Conservation (phyloP, 371 early-diverging fungal genomes). For the Actinomortierella ambigua region DNA sequence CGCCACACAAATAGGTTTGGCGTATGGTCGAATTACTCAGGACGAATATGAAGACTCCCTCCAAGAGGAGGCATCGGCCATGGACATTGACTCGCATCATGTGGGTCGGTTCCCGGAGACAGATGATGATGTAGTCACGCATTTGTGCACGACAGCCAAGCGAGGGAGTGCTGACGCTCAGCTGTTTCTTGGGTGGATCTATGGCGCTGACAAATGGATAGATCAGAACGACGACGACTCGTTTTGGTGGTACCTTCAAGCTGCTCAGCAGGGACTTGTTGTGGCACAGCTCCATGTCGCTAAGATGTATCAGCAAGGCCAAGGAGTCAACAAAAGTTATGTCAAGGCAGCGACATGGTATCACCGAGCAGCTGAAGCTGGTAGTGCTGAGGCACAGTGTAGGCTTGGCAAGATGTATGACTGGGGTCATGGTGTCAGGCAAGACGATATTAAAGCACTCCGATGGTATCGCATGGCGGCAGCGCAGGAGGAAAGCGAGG, state of each 20-base stretch:
- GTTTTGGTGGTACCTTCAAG: constrained; percentile 70
- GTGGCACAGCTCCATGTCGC: constrained; percentile 83
- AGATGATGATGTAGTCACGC: too few species aligned
- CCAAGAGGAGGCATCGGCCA: too few species aligned
- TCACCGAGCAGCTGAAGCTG: constrained; percentile 69
- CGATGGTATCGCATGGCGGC: constrained; percentile 74
- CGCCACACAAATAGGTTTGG: too few species aligned
- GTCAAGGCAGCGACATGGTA: constrained; percentile 81
- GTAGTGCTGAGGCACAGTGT: constrained; percentile 73
- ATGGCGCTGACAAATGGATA: constrained; percentile 82
- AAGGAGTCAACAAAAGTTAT: constrained; percentile 65
- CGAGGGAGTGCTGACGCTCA: constrained; percentile 74
- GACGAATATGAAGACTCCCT: too few species aligned
- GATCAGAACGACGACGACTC: constrained; percentile 68
- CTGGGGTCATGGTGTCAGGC: constrained; percentile 78
- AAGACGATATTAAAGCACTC: constrained; percentile 68
- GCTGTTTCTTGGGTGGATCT: constrained; percentile 84
- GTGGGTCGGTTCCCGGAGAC: too few species aligned
- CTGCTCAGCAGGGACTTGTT: constrained; percentile 78
- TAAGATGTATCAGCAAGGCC: constrained; percentile 78
- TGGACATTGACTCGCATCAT: too few species aligned
- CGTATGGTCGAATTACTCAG: too few species aligned
- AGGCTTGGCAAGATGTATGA: constrained; percentile 78
- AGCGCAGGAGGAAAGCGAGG: constrained; percentile 66
- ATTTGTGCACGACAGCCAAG: constrained; percentile 41